These are phyloP conservation scores for Dacryopinax primogenitus DNA, from an alignment of 768 basidiomycete genomes.

Conservation along the genomic window DNA sequence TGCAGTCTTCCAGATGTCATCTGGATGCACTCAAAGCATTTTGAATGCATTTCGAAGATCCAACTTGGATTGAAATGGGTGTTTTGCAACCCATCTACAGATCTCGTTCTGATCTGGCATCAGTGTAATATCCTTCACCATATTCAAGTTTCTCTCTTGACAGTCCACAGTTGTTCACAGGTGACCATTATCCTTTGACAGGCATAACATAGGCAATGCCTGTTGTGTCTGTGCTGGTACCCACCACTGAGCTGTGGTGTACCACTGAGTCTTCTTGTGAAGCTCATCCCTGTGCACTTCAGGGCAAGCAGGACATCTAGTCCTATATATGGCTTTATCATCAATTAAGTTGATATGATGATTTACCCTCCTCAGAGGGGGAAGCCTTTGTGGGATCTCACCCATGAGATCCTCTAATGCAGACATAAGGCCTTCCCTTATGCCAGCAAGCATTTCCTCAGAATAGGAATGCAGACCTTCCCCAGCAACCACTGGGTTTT, in stretches of 20 bases:
- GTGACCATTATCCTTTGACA: conserved; percentile 27
- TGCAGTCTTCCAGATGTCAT: conserved; percentile 8
- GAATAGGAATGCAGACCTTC: too few relatives aligned
- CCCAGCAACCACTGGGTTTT: too few relatives aligned
- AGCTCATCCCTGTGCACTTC: conserved; percentile 24
- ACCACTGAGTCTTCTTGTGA: conserved; percentile 26
- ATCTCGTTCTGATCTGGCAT: conserved; percentile 35
- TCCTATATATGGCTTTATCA: conserved; percentile 24
- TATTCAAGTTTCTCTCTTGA: conserved; percentile 33
- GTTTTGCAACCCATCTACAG: conserved; percentile 22
- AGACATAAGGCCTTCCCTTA: background rate
- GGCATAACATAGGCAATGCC: conserved; percentile 27
- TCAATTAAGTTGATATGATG: conserved; percentile 33
- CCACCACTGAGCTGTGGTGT: conserved; percentile 31
- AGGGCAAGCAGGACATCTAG: conserved; percentile 27
- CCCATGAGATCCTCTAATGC: conserved; percentile 14
- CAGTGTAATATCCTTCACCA: conserved; percentile 30
- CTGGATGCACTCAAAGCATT: background rate
- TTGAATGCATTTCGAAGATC: conserved; percentile 12
- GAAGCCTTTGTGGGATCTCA: conserved; percentile 13
- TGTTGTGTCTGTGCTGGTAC: conserved; percentile 11
- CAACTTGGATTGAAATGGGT: conserved; percentile 23
- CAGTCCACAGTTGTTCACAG: conserved; percentile 30
- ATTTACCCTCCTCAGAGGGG: conserved; percentile 32
- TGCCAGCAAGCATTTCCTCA: too few relatives aligned